Base-by-base conservation (phyloP, 495 filamentous ascomycete genomes). In the Glonium stellatum region DNA sequence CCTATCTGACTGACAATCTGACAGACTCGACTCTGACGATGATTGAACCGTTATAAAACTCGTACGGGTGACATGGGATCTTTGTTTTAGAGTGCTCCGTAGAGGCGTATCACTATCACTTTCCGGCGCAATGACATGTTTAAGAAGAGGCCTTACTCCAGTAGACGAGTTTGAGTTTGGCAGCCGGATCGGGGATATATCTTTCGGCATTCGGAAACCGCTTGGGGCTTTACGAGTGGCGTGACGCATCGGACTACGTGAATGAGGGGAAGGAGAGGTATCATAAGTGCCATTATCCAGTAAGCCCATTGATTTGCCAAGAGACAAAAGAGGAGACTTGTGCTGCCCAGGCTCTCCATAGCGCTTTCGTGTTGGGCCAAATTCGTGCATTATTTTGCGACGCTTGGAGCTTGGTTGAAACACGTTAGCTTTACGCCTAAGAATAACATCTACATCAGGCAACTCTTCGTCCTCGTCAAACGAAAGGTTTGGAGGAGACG, bases 391-490 rank as follows among this genome's bases (percentile, higher is more conserved):
- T 0, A 55, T 21, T 49, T 65, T 71, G 18, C 67, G 39, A 0
- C 69, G 61, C 39, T 71, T 69, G 19, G 19, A 36, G 21, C 58
- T 58, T n/a, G 37, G 12, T 35, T 64, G 37, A 9, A 60, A 25
- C 5, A 15, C 42, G 21, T 34, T 37, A 6, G 12, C 18, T 39
- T 22, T 58, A 10, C 57, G 47, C 18, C 51, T 22, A n/a, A 68
- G 27, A 1, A 68, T 18, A 11, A 50, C 35, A 12, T 62, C 58
- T 3, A 67, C 22, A 37, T 69, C 69, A 9, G 67, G 64, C 8
- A 69, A 60, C 22, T 66, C 67, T 25, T 71, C 62, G 47, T 69
- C 64, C 6, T 48, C 46, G 25, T 58, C 44, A 21, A 51, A 25
- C 1, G 22, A 19, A 11, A 11, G 25, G 41, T 42, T 11, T 31